Percentiles rank a stretch among this genome's conserved stretches.
Evolutionary conservation across 2,329 filamentous ascomycete genomes (phyloP).

Genomic region (Cordyceps cicadae): DNA sequence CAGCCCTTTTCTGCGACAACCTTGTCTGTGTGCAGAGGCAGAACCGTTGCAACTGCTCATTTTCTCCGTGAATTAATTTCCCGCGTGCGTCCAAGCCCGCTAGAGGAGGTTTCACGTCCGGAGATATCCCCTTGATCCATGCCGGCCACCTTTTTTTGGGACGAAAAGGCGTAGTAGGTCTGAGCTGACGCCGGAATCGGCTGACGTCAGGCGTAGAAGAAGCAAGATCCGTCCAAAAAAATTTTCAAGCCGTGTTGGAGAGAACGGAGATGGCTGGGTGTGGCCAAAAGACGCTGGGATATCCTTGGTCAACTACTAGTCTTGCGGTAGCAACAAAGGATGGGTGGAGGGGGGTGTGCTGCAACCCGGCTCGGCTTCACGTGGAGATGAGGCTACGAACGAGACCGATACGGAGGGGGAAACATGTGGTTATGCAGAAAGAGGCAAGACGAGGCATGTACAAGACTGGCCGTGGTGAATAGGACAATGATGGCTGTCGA

Average conservation of each 20-base stretch:
- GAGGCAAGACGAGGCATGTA: neutral
- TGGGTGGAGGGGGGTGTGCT: neutral
- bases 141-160: too few relatives aligned
- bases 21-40: too few relatives aligned
- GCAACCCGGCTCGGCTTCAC: conserved; percentile 1
- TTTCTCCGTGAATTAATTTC: neutral
- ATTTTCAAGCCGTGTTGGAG: neutral
- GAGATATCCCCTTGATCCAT: neutral
- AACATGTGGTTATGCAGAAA: neutral
- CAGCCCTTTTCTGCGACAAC: neutral
- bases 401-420: neutral
- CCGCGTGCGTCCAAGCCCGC: neutral
- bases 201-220: neutral
- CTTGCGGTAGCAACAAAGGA: neutral
- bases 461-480: too few relatives aligned
- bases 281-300: neutral
- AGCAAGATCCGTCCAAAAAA: neutral
- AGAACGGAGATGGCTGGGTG: neutral
- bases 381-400: neutral
- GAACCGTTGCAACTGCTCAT: neutral
- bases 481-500: too few relatives aligned
- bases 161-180: neutral
- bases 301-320: neutral
- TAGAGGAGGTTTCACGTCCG: neutral
- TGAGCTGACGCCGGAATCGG: neutral